Conservation (phyloP, 768 basidiomycete species). For the Lactifluus rugatus region DNA sequence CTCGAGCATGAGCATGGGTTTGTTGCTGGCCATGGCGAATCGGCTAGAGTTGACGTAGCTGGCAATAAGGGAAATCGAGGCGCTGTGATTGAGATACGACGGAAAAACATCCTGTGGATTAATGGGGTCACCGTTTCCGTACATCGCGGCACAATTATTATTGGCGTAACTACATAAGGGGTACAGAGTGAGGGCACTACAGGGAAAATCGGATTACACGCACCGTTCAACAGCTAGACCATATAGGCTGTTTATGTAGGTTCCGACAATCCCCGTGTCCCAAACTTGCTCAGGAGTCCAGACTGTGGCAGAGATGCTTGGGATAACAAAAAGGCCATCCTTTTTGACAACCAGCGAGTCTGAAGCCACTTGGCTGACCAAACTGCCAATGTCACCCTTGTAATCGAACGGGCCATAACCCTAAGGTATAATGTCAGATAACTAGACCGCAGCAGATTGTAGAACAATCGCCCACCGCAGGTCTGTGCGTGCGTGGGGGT, state of each 20-base stretch:
- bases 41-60: conserved; percentile 42
- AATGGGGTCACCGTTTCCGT: conserved; percentile 30
- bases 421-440: background rate
- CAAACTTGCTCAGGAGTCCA: conserved; percentile 14
- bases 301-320: conserved; percentile 13
- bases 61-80: conserved; percentile 38
- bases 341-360: background rate
- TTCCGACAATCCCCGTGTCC: conserved; percentile 14
- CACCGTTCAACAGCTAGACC: conserved; percentile 16
- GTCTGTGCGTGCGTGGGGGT: conserved; percentile 11
- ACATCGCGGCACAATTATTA: conserved; percentile 52
- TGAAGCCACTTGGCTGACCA: conserved; percentile 10
- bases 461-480: conserved; percentile 9
- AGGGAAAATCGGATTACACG: background rate
- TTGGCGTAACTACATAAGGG: conserved; percentile 39
- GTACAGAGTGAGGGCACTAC: background rate
- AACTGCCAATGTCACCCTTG: conserved; percentile 26
- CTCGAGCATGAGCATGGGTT: conserved; percentile 48
- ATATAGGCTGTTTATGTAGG: conserved; percentile 4
- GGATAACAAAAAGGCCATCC: conserved; percentile 8
- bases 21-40: conserved; percentile 30
- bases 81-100: conserved; percentile 49
- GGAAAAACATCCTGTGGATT: conserved; percentile 42
- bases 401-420: conserved; percentile 21
- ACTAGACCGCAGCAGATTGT: background rate